Conservation (phyloP, 768 basidiomycete species). For the Kondoa subrosea region DNA sequence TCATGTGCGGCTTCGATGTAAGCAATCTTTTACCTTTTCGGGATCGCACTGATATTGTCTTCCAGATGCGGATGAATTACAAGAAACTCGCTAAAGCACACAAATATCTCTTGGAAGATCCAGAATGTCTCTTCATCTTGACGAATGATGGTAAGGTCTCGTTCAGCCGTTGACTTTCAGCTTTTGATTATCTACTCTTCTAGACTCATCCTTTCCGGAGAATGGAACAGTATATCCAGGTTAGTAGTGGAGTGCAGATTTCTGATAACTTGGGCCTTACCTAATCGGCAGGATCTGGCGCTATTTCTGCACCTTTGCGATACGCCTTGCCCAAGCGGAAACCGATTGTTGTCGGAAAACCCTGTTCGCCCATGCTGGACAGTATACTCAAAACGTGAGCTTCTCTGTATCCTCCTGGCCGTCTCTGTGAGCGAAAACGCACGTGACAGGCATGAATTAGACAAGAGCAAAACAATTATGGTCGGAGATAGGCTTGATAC, state of each 20-base stretch:
- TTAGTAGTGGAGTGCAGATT: constrained; percentile 32
- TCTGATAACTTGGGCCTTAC: neutral
- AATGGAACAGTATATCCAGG: constrained; percentile 56
- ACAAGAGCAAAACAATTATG: constrained; percentile 78
- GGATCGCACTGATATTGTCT: neutral
- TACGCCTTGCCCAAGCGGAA: constrained; percentile 47
- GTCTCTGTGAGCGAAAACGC: neutral
- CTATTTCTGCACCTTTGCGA: constrained; percentile 64
- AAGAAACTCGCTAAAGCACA: constrained; percentile 86
- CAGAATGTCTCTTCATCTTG: constrained; percentile 58
- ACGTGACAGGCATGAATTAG: constrained; percentile 54
- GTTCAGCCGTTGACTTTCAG: neutral
- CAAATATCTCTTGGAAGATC: constrained; percentile 50
- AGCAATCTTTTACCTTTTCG: neutral
- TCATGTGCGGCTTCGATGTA: constrained; percentile 76
- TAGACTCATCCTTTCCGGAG: constrained; percentile 64
- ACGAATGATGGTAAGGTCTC: constrained; percentile 47
- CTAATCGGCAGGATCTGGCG: constrained; percentile 40
- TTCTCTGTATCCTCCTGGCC: neutral
- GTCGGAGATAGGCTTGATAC: constrained; percentile 89
- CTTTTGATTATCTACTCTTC: neutral
- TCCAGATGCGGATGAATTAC: constrained; percentile 55
- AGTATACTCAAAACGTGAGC: constrained; percentile 63
- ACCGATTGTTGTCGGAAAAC: constrained; percentile 75
- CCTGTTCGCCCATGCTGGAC: constrained; percentile 78